Conservation (phyloP, 2,329 filamentous ascomycete species). For the Trichophaea hybrida region DNA sequence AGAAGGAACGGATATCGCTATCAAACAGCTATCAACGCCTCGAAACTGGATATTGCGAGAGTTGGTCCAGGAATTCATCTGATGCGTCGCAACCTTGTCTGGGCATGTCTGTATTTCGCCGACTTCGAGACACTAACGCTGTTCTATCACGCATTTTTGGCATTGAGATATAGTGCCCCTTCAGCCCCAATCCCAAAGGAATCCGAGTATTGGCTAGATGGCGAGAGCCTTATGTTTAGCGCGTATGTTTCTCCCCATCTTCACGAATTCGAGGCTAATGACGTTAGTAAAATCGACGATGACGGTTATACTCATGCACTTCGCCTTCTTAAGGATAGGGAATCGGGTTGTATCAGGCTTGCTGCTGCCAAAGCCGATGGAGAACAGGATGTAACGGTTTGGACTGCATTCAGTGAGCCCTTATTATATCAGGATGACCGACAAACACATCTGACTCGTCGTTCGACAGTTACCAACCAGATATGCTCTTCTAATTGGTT, state of each 20-base stretch:
- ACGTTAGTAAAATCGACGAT: conserved; percentile 22
- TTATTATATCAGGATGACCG: background rate
- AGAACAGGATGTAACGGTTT: conserved; percentile 25
- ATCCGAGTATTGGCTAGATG: conserved; percentile 26
- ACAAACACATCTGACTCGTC: background rate
- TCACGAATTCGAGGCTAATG: background rate
- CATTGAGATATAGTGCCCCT: conserved; percentile 24
- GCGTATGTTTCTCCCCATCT: conserved; percentile 15
- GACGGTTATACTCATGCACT: conserved; percentile 23
- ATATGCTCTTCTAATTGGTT: conserved; percentile 17
- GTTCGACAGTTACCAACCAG: conserved; percentile 13
- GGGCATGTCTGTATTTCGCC: conserved; percentile 26
- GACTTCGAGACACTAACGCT: conserved; percentile 27
- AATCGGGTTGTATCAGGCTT: conserved; percentile 25
- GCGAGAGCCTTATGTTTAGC: conserved; percentile 24
- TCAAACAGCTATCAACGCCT: conserved; percentile 26
- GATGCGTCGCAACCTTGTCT: conserved; percentile 24
- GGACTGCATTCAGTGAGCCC: conserved; percentile 26
- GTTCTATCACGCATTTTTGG: conserved; percentile 28
- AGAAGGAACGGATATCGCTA: conserved; percentile 20
- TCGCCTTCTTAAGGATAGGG: conserved; percentile 26
- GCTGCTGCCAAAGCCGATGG: conserved; percentile 25
- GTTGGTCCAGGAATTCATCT: conserved; percentile 25
- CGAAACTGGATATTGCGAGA: conserved; percentile 24
- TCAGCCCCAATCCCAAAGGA: conserved; percentile 23